A percentile compares a stretch with the other conserved stretches of the same genome.
Conservation (phyloP, 169 alveolate genomes). For the Plasmodium gaboni region DNA sequence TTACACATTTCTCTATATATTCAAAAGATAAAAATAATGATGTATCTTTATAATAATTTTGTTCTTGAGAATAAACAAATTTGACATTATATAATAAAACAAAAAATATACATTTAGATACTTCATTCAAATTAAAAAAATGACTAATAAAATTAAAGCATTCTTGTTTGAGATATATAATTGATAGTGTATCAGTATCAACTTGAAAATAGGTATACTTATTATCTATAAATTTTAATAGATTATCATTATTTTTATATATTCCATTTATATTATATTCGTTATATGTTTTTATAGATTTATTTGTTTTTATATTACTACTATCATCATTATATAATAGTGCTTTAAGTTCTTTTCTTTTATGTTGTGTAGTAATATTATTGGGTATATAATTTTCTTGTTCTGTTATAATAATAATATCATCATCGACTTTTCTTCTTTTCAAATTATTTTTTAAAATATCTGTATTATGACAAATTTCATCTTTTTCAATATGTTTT, state of each 20-base stretch:
- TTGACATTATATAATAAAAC: slow-evolving; percentile 46
- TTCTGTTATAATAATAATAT: no score
- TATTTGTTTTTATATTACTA: no score
- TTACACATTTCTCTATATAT: slow-evolving; percentile 49
- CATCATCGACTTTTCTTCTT: no score
- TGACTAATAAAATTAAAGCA: slow-evolving; percentile 41
- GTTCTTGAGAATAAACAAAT: slow-evolving; percentile 21
- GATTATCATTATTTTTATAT: slow-evolving; percentile 4
- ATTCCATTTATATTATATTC: background rate
- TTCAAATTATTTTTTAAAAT: no score
- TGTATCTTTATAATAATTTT: slow-evolving; percentile 16
- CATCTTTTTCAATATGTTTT: no score
- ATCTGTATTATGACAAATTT: no score
- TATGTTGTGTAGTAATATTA: no score
- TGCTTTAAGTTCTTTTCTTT: no score
- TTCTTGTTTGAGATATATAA: slow-evolving; percentile 43
- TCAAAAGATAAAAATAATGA: slow-evolving; percentile 34
- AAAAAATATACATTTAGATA: slow-evolving; percentile 27
- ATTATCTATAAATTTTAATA: slow-evolving; percentile 40
- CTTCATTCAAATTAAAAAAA: slow-evolving; percentile 40
- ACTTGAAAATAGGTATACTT: slow-evolving; percentile 59
- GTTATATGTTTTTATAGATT: no score
- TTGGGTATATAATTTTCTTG: no score
- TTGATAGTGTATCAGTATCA: slow-evolving; percentile 28
- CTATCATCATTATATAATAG: no score